A percentile compares a stretch with the other conserved stretches of the same genome.
Evolutionary conservation across 148 eudicot genomes (phyloP).

Genomic region (Limonium bicolor): DNA sequence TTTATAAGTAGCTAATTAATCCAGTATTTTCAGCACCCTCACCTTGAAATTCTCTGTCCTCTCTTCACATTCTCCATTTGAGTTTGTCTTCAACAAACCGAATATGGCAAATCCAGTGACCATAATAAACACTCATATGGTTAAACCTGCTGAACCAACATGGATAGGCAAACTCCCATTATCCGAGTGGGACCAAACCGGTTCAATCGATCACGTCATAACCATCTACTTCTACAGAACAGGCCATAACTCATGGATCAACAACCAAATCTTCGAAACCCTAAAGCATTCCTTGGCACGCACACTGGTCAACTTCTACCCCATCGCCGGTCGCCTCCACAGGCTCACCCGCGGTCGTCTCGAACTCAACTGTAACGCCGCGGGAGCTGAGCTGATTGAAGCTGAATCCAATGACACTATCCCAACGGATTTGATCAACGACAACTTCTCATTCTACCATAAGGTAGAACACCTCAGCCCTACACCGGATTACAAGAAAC

Average conservation of each 20-base stretch:
- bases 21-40: too few species aligned
- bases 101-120: too few species aligned
- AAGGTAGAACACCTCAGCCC: conserved; percentile 18
- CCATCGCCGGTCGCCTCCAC: conserved; percentile 19
- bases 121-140: too few species aligned
- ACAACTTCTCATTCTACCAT: conserved; percentile 12
- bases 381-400: conserved; percentile 24
- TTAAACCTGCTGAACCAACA: conserved; percentile 36
- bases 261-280: conserved; percentile 13
- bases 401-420: conserved; percentile 12
- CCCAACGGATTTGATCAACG: conserved; percentile 16
- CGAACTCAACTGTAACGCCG: conserved; percentile 16
- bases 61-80: too few species aligned
- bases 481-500: conserved; percentile 17
- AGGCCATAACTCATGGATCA: conserved; percentile 9
- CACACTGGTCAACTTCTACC: conserved; percentile 24
- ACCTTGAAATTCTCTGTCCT: too few species aligned
- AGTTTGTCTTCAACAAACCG: too few species aligned
- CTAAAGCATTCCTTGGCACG: conserved; percentile 30
- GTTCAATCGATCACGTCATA: conserved; percentile 36
- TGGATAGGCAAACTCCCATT: conserved; percentile 22
- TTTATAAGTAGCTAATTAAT: too few species aligned
- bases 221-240: conserved; percentile 44
- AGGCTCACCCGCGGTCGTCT: conserved; percentile 20
- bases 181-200: conserved; percentile 49